Base-by-base conservation (phyloP, 1,284 basidiomycete genomes). In the Afroboletus lepidellus region DNA sequence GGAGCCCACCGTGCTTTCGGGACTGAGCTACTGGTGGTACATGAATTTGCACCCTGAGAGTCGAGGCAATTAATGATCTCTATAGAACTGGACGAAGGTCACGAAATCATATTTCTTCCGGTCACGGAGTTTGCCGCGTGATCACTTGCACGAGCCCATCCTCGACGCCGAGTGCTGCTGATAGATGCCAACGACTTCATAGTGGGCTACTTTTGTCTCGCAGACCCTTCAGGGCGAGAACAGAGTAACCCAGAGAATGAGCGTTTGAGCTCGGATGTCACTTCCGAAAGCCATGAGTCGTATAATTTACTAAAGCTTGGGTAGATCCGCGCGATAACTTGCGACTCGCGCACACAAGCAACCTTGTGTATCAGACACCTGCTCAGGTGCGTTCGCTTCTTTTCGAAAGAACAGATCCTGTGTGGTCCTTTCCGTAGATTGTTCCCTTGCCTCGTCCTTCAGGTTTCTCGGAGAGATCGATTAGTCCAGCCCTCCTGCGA, bases 21-120 rank as follows among this genome's bases (percentile, higher is more conserved):
- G 65, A 51, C 62, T 68, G 66, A 43, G 65, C 69, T 41, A 67
- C 59, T 79, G 75, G 74, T 77, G 75, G 75, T 75, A 52, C 54
- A 52, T 44, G 66, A 46, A 53, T 37, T 46, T 42, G 18, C 41
- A 55, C 57, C 50, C 50, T 53, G 48, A 41, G 41, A 52, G 49
- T 47, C 52, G 51, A 56, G 50, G 54, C 36, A 47, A 56, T 59
- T 50, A 59, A 59, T 57, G 59, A 43, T 51, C 49, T 50, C 48
- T 54, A 48, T 51, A 57, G 61, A n/a, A 58, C 55, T 55, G 48
- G 64, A 62, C 62, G 64, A 57, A 63, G 69, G 54, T 65, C 72
- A 66, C 66, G 71, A 62, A 58, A 67, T 57, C 59, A 38, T 46
- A 50, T 74, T 69, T 72, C 52, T 50, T 72, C 77, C 25, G 78